Evolutionary conservation across 192 early-diverging fungal genomes (phyloP), one percentile per base, ranked within the genome.

Genomic region (Nowakowskiella sp.): DNA sequence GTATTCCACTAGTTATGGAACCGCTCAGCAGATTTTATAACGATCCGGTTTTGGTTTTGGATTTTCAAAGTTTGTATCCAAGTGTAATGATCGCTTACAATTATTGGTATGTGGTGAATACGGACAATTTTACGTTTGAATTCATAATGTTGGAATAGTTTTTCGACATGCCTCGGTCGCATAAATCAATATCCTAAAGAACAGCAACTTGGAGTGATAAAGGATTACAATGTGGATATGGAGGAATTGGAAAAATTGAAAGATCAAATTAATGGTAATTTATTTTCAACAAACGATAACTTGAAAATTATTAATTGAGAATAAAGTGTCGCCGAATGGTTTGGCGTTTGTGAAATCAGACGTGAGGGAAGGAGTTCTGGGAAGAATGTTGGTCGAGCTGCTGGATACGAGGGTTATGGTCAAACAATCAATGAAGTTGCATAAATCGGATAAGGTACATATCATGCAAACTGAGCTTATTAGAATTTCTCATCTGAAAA

Each of bases 11-110:
- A 31, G 81, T 88, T 10, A 78, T 93, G 74, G 94, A 97, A 64
- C 94, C 94, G 6, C 55, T 76, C 43, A 85, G 89, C 9, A 59
- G 71, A 21, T 89, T 90, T 53, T 97, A 91, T 67, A 82, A 68
- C 10, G 83, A 84, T 60, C 94, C 94, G 3, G 54, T 94, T 22
- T 63, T 91, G 1, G 90, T 97, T 3, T 67, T 94, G 26, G 94
- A 97, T 67, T 97, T 95, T 45, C 92, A 94, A 60, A 87, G 85
- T 43, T 67, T 97, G 13, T 97, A 97, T 49, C 94, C 94, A 16
- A 91, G 88, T 55, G 73, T 97, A 10, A 92, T 97, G 84, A 94
- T 95, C 61, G 94, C 91, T 0, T 97, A 92, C 68, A 97, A 97
- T 61, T 90, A 87, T 42, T 97, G 93, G 74, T 78, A 51, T 21